Percentiles rank a stretch among this genome's conserved stretches.
These are phyloP conservation scores for Emergomyces pasteurianus DNA, from an alignment of 2,329 filamentous ascomycete genomes.

Conservation along the genomic window DNA sequence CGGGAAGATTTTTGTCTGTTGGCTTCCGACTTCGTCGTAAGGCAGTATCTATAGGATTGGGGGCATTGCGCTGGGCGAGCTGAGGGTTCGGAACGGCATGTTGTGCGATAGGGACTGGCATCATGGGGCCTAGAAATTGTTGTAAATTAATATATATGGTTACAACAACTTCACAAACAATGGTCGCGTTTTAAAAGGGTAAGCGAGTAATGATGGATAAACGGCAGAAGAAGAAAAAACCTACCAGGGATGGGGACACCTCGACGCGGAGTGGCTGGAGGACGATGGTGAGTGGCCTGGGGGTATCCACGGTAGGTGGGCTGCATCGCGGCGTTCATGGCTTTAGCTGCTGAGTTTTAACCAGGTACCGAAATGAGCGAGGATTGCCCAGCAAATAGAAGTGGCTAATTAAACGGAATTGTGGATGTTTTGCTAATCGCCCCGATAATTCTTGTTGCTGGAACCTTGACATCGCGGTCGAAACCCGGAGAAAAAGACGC, in stretches of 20 bases:
- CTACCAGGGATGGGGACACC: slow-evolving; percentile 27
- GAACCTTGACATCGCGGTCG: neutral
- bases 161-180: neutral
- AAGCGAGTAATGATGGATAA: neutral
- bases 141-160: neutral
- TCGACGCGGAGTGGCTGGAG: slow-evolving; percentile 32
- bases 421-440: neutral
- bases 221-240: slow-evolving; percentile 10
- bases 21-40: slow-evolving; percentile 79
- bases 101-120: slow-evolving; percentile 26
- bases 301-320: slow-evolving; percentile 32
- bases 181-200: neutral
- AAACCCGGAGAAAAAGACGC: neutral
- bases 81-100: slow-evolving; percentile 26
- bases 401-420: neutral
- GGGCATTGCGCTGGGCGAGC: slow-evolving; percentile 25
- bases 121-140: slow-evolving; percentile 8
- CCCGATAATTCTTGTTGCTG: neutral
- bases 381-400: neutral
- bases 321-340: slow-evolving; percentile 28
- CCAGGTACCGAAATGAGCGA: neutral
- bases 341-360: neutral
- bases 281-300: slow-evolving; percentile 25
- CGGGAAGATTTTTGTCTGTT: slow-evolving; percentile 88
- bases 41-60: slow-evolving; percentile 36